Evolutionary conservation across 306 rosid genomes (phyloP), one percentile per base, ranked within the genome.

Genomic region (Citrullus mucosospermus): DNA sequence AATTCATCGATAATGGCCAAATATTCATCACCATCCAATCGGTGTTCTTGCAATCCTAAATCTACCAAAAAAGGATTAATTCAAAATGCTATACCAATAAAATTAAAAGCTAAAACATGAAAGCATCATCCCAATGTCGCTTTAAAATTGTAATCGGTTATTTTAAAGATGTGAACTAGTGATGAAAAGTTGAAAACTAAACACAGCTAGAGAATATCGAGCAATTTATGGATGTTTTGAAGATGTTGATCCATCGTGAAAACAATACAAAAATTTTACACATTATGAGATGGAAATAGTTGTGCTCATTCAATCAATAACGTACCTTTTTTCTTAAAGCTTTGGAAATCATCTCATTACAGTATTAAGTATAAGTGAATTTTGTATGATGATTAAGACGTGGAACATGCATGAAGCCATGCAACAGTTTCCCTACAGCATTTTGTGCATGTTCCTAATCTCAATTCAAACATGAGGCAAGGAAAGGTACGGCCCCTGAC

Each of bases 21-120:
- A 89, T 91, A 95, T 44, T 92, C 97, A 77, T 92, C 96, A 83
- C 98, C 97, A 50, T 96, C 99, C 82, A 95, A 92, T 75, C 97
- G 99, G 51, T 88, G 86, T 53, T 88, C 85, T 81, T 88, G 93
- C 93, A 96, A 88, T 85, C 98, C 99, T 88, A 92, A 85, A 90
- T 96, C 99, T 96, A 83, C 57, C 53, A 15, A 78, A 70, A 48
- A 79, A 69, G 14, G 38, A 53, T 73, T 14, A 53, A 51, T 51
- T 17, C 46, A 73, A 50, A 25, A 50, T 74, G 44, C 28, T 9
- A 74, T 30, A 18, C 62, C 46, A 53, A 74, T 17, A 74, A 22
- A 74, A 8, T 0, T 28, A 53, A 74, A 9, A 60, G 25, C 25
- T 61, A 60, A 28, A 43, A 28, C 72, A 61, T 22, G 55, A 39